Evolutionary conservation across 164 flowering plant species (phyloP), one percentile per base, ranked within the genome.

Genomic region (Vitis labrusca): DNA sequence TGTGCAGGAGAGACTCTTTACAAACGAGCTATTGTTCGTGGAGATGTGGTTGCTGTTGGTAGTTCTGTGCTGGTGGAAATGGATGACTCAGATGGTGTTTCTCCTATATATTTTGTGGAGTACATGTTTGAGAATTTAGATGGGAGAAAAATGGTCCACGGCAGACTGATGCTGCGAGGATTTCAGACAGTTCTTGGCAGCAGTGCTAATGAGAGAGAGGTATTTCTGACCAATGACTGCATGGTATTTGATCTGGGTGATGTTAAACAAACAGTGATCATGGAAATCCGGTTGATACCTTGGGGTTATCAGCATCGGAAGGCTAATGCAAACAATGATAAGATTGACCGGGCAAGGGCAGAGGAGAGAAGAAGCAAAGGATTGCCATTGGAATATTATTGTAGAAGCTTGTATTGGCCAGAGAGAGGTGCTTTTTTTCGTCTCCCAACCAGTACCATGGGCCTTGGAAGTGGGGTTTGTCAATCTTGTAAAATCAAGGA

Each of bases 251-350:
- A 83, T 49, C 61, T 95, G 66, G 81, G 61, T 14, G 90, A 78
- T 63, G 76, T 90, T n/a, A 91, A 80, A 61, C 80, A 86, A 72
- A 69, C 68, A 27, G 81, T 88, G 12, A 68, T 64, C 47, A 72
- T 91, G 61, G 89, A 89, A 16, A 63, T 90, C 23, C 73, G 83
- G 15, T 63, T 13, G 66, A 69, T 68, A 67, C 88, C 91, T 52
- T 93, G 98, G 99, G 98, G 98, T 15, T 74, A 85, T 78, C 81
- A 88, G 69, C 83, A 91, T 61, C 76, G 99, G 64, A 93, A 90
- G 75, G 86, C 78, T 15, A 88, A 89, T 77, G 73, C 79, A 17
- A 61, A 70, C 29, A 69, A 73, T 60, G 89, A 87, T 56, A 90
- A 80, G 65, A 27, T 74, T 67, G 93, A 90, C 54, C 73, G 81